These are phyloP conservation scores for Penicillium sp. DNA, from an alignment of 2,329 filamentous ascomycete genomes.

Conservation along the genomic window DNA sequence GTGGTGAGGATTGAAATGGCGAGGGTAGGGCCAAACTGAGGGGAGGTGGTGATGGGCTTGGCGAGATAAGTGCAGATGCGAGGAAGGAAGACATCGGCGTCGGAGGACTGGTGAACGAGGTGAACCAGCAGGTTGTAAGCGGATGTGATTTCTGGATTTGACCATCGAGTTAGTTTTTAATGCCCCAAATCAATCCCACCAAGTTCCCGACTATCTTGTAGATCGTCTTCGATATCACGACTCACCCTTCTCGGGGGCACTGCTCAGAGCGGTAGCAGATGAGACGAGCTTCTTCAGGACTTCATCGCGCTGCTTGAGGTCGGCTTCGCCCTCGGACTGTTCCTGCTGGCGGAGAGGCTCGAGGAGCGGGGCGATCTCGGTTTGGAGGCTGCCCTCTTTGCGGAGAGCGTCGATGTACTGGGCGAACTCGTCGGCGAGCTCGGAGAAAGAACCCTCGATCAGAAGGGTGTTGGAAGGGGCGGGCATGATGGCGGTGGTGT, in stretches of 20 bases:
- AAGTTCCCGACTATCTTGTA: constrained; percentile 9
- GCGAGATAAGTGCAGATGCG: constrained; percentile 86
- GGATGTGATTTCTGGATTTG: constrained; percentile 75
- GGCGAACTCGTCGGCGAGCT: constrained; percentile 91
- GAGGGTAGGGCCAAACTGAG: constrained; percentile 79
- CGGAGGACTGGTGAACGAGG: constrained; percentile 82
- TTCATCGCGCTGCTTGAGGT: constrained; percentile 70
- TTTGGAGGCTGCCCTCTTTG: constrained; percentile 60
- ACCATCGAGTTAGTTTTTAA: constrained; percentile 27
- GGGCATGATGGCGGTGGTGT: constrained; percentile 51
- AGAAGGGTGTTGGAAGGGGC: constrained; percentile 64
- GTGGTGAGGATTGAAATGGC: constrained; percentile 90
- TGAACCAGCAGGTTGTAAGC: constrained; percentile 97
- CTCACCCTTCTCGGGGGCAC: constrained; percentile 80
- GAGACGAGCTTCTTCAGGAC: constrained; percentile 86
- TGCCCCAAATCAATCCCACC: constrained; percentile 8
- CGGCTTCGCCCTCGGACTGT: constrained; percentile 56
- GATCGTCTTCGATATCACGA: constrained; percentile 16
- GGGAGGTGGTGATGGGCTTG: constrained; percentile 82
- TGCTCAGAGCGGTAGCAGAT: constrained; percentile 74
- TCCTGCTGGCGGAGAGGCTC: constrained; percentile 56
- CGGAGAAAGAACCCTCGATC: constrained; percentile 90
- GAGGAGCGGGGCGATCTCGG: constrained; percentile 71
- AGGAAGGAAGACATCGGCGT: constrained; percentile 82
- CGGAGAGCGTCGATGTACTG: constrained; percentile 86